phyloP scores from a whole-genome alignment of 495 filamentous ascomycete genomes.

The Trypethelium eluteriae region DNA sequence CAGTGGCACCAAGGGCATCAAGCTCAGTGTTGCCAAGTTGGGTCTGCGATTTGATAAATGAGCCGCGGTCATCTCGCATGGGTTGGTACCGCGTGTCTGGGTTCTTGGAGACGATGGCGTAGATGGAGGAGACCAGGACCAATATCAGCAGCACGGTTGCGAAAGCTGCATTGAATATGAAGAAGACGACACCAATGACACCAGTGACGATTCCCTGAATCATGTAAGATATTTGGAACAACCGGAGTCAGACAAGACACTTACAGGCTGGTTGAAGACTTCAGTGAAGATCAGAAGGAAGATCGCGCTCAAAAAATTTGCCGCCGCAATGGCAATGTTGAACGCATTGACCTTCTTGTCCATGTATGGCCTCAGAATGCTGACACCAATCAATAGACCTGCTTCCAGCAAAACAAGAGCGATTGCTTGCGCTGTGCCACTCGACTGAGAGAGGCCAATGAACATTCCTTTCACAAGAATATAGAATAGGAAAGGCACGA shows the following conservation, averaged over 20 bases:
- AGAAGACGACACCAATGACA: slow-evolving; percentile 90
- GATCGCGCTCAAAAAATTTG: slow-evolving; percentile 88
- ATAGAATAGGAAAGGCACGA: slow-evolving; percentile 74
- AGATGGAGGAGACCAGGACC: slow-evolving; percentile 74
- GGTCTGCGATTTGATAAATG: slow-evolving; percentile 97
- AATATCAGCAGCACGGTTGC: slow-evolving; percentile 77
- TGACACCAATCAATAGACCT: slow-evolving; percentile 65
- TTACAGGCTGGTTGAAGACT: slow-evolving; percentile 84
- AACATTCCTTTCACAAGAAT: slow-evolving; percentile 84
- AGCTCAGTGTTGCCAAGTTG: slow-evolving; percentile 73
- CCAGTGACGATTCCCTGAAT: slow-evolving; percentile 66
- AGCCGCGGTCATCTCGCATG: slow-evolving; percentile 92
- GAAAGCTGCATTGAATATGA: slow-evolving; percentile 84
- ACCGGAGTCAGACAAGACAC: slow-evolving; percentile 22
- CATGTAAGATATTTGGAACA: not conserved
- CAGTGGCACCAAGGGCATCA: slow-evolving; percentile 86
- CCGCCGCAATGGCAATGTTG: slow-evolving; percentile 83
- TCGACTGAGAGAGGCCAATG: slow-evolving; percentile 71
- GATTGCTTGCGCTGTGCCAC: slow-evolving; percentile 72
- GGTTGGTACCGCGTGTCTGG: slow-evolving; percentile 93
- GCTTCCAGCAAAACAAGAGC: slow-evolving; percentile 82
- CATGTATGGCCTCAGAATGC: slow-evolving; percentile 89
- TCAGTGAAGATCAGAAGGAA: slow-evolving; percentile 93
- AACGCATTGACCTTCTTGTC: slow-evolving; percentile 98
- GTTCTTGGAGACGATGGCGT: slow-evolving; percentile 85